These are phyloP conservation scores for Beauveria brongniartii DNA, from an alignment of 2,329 filamentous ascomycete species.

Conservation along the genomic window DNA sequence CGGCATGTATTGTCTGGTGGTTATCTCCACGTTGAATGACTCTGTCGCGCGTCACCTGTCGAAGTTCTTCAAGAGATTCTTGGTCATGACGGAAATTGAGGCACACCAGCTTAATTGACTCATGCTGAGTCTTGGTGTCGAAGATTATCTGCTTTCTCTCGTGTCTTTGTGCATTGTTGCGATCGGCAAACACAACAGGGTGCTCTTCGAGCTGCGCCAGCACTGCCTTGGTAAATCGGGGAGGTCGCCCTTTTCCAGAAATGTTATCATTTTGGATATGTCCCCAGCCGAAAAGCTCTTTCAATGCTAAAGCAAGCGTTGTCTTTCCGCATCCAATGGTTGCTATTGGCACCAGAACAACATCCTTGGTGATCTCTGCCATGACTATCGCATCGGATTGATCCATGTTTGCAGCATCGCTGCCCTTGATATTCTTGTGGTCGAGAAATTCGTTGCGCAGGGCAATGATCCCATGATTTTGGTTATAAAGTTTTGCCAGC, in stretches of 20 bases:
- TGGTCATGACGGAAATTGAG: slow-evolving; percentile 84
- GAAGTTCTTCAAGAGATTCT: slow-evolving; percentile 64
- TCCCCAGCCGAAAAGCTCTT: slow-evolving; percentile 80
- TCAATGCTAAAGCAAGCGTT: slow-evolving; percentile 74
- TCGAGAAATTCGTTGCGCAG: slow-evolving; percentile 81
- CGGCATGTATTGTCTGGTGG: slow-evolving; percentile 93
- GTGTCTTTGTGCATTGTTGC: slow-evolving; percentile 85
- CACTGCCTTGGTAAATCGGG: slow-evolving; percentile 67
- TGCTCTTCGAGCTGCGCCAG: slow-evolving; percentile 55
- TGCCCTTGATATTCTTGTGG: slow-evolving; percentile 75
- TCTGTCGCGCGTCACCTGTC: slow-evolving; percentile 65
- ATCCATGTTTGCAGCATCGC: slow-evolving; percentile 77
- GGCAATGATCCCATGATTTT: slow-evolving; percentile 91
- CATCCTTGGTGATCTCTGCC: slow-evolving; percentile 52
- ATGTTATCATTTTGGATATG: slow-evolving; percentile 98
- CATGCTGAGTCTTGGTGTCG: slow-evolving; percentile 59
- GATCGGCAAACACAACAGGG: slow-evolving; percentile 77
- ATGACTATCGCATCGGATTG: slow-evolving; percentile 37
- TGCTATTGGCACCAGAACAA: slow-evolving; percentile 83
- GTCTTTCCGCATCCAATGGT: slow-evolving; percentile 97
- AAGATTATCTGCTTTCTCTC: slow-evolving; percentile 83
- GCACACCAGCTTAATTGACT: slow-evolving; percentile 66
- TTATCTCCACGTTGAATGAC: slow-evolving; percentile 86
- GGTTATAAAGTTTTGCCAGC: slow-evolving; percentile 63
- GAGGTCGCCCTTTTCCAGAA: slow-evolving; percentile 65